Conservation (phyloP, 148 eudicot genomes). For the Heliamphora exappendiculata region DNA sequence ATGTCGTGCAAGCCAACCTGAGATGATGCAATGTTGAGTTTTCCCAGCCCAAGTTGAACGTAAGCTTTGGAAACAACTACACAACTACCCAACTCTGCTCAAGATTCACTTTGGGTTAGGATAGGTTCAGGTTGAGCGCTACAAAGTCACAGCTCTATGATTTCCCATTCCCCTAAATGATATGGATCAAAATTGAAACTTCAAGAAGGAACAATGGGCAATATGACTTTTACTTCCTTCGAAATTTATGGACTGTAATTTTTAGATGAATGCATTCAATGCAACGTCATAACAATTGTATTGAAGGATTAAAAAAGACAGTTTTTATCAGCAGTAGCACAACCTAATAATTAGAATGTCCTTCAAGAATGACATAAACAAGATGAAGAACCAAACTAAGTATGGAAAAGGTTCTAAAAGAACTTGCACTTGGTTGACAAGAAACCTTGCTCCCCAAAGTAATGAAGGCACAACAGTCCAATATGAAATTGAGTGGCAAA, state of each 20-base stretch:
- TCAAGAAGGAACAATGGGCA: not conserved
- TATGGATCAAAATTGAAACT: not conserved
- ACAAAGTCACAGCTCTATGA: not conserved
- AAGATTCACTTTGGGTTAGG: not conserved
- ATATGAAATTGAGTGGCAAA: not conserved
- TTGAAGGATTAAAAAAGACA: no score
- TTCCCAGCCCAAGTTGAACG: not conserved
- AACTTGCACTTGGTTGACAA: not conserved
- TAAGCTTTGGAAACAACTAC: not conserved
- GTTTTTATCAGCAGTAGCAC: not conserved
- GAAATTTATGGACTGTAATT: not conserved
- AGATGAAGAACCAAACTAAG: not conserved
- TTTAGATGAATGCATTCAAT: not conserved
- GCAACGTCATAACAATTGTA: not conserved
- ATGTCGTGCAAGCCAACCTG: no score
- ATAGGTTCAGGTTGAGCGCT: not conserved
- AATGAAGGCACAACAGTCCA: not conserved
- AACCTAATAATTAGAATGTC: not conserved
- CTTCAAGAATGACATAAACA: no score
- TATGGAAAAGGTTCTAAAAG: not conserved
- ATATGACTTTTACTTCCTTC: not conserved
- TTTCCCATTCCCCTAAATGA: not conserved
- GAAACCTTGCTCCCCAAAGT: not conserved
- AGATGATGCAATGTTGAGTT: not conserved
- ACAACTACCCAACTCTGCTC: not conserved